Percentiles rank a stretch among this genome's conserved stretches.
Evolutionary conservation across 2,329 filamentous ascomycete species (phyloP).

Genomic region (Aspergillus fumigatiaffinis): DNA sequence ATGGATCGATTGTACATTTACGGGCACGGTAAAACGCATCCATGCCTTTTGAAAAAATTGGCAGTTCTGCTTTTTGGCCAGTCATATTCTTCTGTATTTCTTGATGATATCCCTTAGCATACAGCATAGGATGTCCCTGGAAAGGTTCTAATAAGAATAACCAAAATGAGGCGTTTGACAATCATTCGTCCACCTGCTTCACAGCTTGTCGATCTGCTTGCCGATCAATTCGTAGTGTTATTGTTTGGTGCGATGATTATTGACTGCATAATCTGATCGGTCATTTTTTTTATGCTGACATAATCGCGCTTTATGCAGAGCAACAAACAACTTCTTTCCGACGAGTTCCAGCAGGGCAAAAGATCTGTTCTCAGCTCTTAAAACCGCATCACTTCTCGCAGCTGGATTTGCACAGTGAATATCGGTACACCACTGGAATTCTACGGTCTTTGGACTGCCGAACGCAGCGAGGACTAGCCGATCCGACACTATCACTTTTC

Average conservation of each 20-base stretch:
- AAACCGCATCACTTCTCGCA: neutral
- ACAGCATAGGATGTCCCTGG: conserved; percentile 5
- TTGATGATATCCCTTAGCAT: conserved; percentile 5
- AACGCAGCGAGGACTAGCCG: neutral
- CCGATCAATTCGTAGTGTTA: neutral
- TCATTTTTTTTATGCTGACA: neutral
- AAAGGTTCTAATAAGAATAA: neutral
- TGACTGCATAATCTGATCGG: neutral
- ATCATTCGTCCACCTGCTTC: neutral
- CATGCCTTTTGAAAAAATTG: conserved; percentile 1
- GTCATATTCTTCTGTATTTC: neutral
- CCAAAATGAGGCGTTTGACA: neutral
- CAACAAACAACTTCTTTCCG: neutral
- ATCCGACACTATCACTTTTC: neutral
- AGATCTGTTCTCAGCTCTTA: neutral
- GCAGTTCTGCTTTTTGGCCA: neutral
- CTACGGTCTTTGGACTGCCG: neutral
- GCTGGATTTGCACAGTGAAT: neutral
- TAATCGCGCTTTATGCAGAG: neutral
- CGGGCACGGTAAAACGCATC: neutral
- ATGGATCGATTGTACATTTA: neutral
- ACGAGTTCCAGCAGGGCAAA: neutral
- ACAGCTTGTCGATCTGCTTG: neutral
- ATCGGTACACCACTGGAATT: neutral
- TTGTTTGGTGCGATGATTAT: neutral